Base-by-base conservation (phyloP, 352 stramenopile genomes). In the Globisporangium yorkense region DNA sequence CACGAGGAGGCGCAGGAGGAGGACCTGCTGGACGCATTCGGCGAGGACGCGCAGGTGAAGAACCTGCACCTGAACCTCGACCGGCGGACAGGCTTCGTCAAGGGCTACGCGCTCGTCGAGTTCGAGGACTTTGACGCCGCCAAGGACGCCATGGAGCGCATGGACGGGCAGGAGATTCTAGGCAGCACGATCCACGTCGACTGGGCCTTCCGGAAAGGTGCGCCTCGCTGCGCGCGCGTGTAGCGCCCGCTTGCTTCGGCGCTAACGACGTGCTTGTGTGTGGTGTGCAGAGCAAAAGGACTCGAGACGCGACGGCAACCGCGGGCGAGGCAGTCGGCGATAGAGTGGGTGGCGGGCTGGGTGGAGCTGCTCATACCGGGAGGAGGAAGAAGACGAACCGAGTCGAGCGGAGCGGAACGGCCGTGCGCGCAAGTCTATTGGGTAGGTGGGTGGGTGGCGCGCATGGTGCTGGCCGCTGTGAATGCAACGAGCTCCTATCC, bases 1-100 rank as follows among this genome's bases (percentile, higher is more conserved):
- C 92, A 99, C 63, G 89, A 98, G 66, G 96, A 98, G 67, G 94
- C 95, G 13, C 88, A 97, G 65, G 94, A 99, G 62, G 96, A 99
- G 63, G 91, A 99, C 67, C 71, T 99, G 48, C 74, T 97, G 55
- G 96, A 99, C 66, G 80, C 77, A 5, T 99, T 98, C 67, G 86
- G 81, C 45, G 96, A 98, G 59, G 94, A 96, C 70, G 95, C 95
- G n/a, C 79, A 86, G 35, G 90, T 99, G 9, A 97, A 97, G 71
- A 97, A 98, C 68, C 70, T 99, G 65, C 89, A 98, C 71, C 71
- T 99, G 70, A 98, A 98, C 64, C 68, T 98, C 33, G 95, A 99
- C 72, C 76, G 96, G 54, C 83, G 90, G 59, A 98, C 94, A 31
- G 96, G 96, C 41, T 98, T 98, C 67, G 89, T 97, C 41, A 98